phyloP scores from a whole-genome alignment of 495 filamentous ascomycete genomes.

The Talaromyces liani region DNA sequence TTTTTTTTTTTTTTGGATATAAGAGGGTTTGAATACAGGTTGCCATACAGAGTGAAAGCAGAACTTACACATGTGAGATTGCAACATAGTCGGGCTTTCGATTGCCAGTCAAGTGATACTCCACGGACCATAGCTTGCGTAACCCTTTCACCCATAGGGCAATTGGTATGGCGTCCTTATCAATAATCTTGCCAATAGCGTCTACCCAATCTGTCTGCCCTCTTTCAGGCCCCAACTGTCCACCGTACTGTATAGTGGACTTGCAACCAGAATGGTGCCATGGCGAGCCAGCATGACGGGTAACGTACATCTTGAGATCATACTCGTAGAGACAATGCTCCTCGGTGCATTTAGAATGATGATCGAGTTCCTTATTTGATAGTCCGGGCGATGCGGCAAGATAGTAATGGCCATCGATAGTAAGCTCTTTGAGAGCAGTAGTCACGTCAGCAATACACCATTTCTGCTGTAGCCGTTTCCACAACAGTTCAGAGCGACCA shows the following conservation, averaged over 20 bases:
- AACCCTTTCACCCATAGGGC: slow-evolving; percentile 5
- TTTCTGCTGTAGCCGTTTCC: slow-evolving; percentile 2
- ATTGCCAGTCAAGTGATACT: slow-evolving; percentile 1
- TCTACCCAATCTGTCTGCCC: slow-evolving; percentile 6
- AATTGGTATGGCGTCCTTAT: slow-evolving; percentile 5
- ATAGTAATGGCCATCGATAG: slow-evolving; percentile 6
- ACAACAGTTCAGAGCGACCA: not conserved
- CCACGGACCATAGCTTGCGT: slow-evolving; percentile 3
- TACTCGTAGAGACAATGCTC: slow-evolving; percentile 1
- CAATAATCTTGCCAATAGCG: slow-evolving; percentile 3
- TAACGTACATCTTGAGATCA: not conserved
- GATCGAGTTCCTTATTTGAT: not conserved
- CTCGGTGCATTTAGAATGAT: slow-evolving; percentile 1
- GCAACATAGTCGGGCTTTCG: slow-evolving; percentile 3
- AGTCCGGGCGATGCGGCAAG: not conserved
- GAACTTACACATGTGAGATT: slow-evolving; percentile 7
- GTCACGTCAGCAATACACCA: slow-evolving; percentile 5
- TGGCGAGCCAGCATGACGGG: not conserved
- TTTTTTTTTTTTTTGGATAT: too few relatives aligned
- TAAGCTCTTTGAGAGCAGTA: not conserved
- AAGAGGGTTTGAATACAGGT: too few relatives aligned
- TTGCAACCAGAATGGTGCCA: slow-evolving; percentile 1
- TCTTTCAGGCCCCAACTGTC: not conserved
- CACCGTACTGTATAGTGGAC: not conserved
- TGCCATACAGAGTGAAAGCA: not conserved